Percentiles rank a stretch among this genome's conserved stretches.
Evolutionary conservation across 306 rosid species (phyloP).

Genomic region (Dalbergia cultrata): DNA sequence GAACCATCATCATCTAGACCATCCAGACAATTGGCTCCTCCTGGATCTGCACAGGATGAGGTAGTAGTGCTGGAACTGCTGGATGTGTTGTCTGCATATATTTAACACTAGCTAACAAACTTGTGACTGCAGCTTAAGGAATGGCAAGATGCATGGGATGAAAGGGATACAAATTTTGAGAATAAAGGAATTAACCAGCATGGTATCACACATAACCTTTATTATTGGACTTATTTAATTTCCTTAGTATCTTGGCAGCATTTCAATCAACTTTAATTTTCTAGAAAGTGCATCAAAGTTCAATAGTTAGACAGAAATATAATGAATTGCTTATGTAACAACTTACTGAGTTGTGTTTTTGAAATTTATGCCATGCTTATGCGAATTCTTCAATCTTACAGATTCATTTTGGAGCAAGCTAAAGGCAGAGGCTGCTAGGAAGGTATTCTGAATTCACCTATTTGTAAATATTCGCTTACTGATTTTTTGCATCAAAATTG

Average conservation of each 20-base stretch:
- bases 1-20: conserved; percentile 58
- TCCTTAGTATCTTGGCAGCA: conserved; percentile 6
- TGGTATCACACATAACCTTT: conserved; percentile 53
- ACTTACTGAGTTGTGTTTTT: conserved; percentile 19
- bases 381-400: conserved; percentile 57
- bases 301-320: conserved; percentile 15
- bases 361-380: conserved; percentile 28
- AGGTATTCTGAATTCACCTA: conserved; percentile 59
- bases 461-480: conserved; percentile 19
- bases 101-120: conserved; percentile 33
- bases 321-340: conserved; percentile 20
- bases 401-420: conserved; percentile 90
- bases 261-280: conserved; percentile 24
- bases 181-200: conserved; percentile 55
- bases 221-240: conserved; percentile 5
- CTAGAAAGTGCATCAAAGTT: conserved; percentile 10
- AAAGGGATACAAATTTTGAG: conserved; percentile 61
- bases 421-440: conserved; percentile 72
- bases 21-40: conserved; percentile 66
- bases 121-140: conserved; percentile 67
- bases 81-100: conserved; percentile 17
- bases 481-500: conserved; percentile 10
- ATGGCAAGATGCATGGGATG: conserved; percentile 95
- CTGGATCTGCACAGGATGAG: conserved; percentile 66
- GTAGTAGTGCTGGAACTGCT: conserved; percentile 46